Percentiles rank a stretch among this genome's conserved stretches.
These are phyloP conservation scores for Chaetomium tenue DNA, from an alignment of 495 filamentous ascomycete genomes.

Conservation along the genomic window DNA sequence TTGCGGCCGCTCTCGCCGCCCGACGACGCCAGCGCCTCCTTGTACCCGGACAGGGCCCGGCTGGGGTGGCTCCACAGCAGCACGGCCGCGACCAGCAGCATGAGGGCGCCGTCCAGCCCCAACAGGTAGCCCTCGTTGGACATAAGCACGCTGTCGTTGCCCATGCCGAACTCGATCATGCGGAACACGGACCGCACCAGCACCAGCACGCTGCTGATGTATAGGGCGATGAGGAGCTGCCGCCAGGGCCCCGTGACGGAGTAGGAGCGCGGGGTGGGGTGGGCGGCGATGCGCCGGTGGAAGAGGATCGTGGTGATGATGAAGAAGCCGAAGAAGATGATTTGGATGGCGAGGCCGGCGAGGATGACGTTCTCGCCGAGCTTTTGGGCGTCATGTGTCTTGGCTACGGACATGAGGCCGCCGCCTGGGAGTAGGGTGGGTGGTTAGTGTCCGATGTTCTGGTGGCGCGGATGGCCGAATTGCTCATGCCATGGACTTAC, in stretches of 20 bases:
- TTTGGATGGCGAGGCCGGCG: conserved; percentile 49
- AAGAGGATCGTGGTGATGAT: conserved; percentile 47
- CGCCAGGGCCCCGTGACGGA: conserved; percentile 40
- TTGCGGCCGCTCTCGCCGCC: conserved; percentile 3
- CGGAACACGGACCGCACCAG: conserved; percentile 61
- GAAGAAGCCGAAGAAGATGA: conserved; percentile 56
- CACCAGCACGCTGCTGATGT: conserved; percentile 54
- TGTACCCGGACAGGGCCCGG: conserved; percentile 27
- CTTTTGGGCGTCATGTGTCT: conserved; percentile 20
- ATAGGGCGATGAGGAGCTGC: conserved; percentile 52
- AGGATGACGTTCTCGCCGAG: conserved; percentile 49
- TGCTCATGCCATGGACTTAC: conserved; percentile 11
- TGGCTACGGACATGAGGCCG: conserved; percentile 40
- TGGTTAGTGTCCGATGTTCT: neutral
- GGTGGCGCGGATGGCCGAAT: too few relatives aligned
- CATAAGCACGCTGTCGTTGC: conserved; percentile 23
- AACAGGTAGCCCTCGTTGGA: conserved; percentile 26
- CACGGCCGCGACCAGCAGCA: conserved; percentile 19
- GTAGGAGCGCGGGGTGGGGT: conserved; percentile 13
- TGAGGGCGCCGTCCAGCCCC: conserved; percentile 26
- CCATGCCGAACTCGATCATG: conserved; percentile 56
- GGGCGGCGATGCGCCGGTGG: conserved; percentile 27
- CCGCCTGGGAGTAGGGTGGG: conserved; percentile 21
- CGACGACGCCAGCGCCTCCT: conserved; percentile 11
- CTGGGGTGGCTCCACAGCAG: conserved; percentile 31